Percentiles rank a stretch among this genome's conserved stretches.
Conservation (phyloP, 2,329 filamentous ascomycete genomes). For the Trichoderma cornu-damae region DNA sequence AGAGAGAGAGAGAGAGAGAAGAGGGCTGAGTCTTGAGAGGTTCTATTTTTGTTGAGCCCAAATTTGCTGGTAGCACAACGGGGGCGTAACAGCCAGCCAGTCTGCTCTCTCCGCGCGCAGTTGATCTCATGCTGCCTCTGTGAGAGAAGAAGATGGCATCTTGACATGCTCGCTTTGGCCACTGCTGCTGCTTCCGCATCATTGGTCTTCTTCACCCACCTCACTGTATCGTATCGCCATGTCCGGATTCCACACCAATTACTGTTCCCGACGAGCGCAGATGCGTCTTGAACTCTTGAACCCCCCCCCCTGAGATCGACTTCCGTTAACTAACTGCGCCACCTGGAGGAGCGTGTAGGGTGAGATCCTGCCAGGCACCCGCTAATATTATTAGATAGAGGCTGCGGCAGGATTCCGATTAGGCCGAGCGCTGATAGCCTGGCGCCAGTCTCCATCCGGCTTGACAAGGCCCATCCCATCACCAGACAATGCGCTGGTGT, state of each 20-base stretch:
- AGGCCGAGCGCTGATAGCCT: neutral
- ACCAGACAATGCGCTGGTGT: neutral
- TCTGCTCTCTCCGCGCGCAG: too few species aligned
- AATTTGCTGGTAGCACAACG: neutral
- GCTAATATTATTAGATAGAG: slow-evolving; percentile 7
- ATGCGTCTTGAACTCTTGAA: neutral
- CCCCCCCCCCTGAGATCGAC: neutral
- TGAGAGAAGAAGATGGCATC: too few species aligned
- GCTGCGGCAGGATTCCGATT: slow-evolving; percentile 1
- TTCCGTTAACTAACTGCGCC: neutral
- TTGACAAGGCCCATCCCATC: neutral
- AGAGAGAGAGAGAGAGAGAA: neutral
- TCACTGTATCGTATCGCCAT: neutral
- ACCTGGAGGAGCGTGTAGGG: slow-evolving; percentile 1
- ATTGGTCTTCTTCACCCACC: neutral
- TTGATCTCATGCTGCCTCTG: too few species aligned
- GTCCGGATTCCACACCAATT: neutral
- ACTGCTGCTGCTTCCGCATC: neutral
- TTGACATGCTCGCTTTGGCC: slow-evolving; percentile 9
- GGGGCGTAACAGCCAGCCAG: too few species aligned
- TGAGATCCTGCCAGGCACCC: slow-evolving; percentile 4
- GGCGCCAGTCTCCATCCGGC: neutral
- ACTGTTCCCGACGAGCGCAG: too few species aligned
- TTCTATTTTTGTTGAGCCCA: neutral
- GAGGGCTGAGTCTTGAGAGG: neutral